Percentiles rank a stretch among this genome's conserved stretches.
These are phyloP conservation scores for Schoenoplectus tabernaemontani DNA, from an alignment of 202 grass and related monocot species.

Conservation along the genomic window DNA sequence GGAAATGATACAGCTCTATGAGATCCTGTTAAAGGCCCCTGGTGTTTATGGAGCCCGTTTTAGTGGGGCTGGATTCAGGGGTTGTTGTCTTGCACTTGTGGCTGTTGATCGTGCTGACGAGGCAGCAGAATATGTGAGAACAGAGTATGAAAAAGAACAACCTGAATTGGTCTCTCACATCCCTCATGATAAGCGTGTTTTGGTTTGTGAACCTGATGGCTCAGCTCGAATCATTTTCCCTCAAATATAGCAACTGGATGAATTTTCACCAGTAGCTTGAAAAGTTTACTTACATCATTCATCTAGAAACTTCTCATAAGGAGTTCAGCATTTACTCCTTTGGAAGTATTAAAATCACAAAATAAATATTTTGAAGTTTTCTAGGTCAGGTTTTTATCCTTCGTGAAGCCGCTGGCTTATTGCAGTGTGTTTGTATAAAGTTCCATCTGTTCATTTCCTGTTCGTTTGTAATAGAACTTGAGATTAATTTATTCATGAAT, in stretches of 20 bases:
- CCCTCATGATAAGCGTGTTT: conserved; percentile 45
- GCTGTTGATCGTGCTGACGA: conserved; percentile 31
- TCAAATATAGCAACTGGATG: background rate
- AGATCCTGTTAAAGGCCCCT: conserved; percentile 80
- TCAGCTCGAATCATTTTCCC: conserved; percentile 44
- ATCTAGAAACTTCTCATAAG: background rate
- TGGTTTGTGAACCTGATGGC: conserved; percentile 64
- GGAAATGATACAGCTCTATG: conserved; percentile 91
- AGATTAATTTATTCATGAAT: background rate
- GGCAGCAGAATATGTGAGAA: conserved; percentile 47
- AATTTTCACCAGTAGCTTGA: background rate
- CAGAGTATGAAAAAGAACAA: conserved; percentile 60
- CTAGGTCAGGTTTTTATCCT: background rate
- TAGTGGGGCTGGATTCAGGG: conserved; percentile 93
- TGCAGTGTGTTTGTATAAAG: background rate
- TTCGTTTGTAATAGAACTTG: conserved; percentile 2
- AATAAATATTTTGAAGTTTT: background rate
- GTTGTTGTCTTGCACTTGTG: conserved; percentile 84
- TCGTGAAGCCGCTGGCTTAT: background rate
- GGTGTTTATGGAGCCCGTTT: conserved; percentile 79
- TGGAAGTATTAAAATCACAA: background rate
- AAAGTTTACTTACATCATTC: background rate
- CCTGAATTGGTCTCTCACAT: conserved; percentile 52
- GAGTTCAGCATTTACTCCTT: background rate
- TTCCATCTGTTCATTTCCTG: conserved; percentile 4